phyloP scores from a whole-genome alignment of 129 eudicot genomes.

The Flaveria bidentis region DNA sequence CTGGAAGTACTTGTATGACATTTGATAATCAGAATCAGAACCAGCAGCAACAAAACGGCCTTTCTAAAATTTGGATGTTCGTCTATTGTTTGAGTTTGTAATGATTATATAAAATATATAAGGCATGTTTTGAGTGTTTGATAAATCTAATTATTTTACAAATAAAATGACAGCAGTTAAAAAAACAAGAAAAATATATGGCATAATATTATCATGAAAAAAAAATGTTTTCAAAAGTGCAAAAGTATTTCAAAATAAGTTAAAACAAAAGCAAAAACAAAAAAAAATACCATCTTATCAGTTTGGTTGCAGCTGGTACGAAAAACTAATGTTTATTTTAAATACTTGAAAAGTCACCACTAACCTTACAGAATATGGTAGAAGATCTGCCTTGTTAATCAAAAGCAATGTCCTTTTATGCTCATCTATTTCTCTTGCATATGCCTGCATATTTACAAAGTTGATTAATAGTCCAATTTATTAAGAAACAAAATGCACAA shows the following conservation, averaged over 20 bases:
- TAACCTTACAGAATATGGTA: slow-evolving; percentile 73
- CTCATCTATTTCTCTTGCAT: slow-evolving; percentile 80
- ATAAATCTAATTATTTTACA: background rate
- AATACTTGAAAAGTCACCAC: background rate
- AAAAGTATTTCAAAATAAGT: background rate
- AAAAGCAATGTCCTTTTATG: slow-evolving; percentile 85
- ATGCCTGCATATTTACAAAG: slow-evolving; percentile 60
- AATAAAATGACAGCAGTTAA: background rate
- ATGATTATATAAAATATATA: background rate
- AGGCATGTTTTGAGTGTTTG: background rate
- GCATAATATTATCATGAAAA: background rate
- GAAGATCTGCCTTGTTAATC: slow-evolving; percentile 93
- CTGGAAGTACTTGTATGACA: background rate
- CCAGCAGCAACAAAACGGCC: background rate
- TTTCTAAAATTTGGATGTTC: background rate
- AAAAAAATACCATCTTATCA: too few relatives aligned
- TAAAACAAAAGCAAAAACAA: too few relatives aligned
- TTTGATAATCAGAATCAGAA: slow-evolving; percentile 13
- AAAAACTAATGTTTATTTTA: background rate
- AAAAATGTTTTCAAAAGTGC: background rate
- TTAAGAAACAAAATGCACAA: too few relatives aligned
- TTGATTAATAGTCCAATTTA: background rate
- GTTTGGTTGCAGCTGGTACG: slow-evolving; percentile 3
- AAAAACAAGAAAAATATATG: too few relatives aligned
- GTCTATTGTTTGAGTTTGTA: background rate